phyloP scores from a whole-genome alignment of 148 eudicot species.

The Beta vulgaris region DNA sequence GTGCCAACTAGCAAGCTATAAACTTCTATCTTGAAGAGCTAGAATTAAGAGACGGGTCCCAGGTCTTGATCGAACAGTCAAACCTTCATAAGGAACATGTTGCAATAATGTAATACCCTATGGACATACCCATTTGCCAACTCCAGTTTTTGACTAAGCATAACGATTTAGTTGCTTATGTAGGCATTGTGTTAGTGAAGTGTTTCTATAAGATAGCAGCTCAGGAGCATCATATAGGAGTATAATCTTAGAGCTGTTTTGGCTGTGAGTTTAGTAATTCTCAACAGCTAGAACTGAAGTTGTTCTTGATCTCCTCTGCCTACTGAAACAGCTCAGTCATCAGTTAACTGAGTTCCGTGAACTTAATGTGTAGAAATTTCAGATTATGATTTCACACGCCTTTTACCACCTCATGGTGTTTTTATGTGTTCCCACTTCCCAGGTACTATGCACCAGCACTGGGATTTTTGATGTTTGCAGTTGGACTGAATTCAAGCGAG shows the following conservation, averaged over 20 bases:
- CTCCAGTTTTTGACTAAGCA: neutral
- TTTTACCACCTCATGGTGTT: conserved; percentile 11
- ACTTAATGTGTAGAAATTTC: neutral
- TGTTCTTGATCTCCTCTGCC: no score
- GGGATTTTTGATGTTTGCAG: conserved; percentile 93
- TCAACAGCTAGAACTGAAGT: no score
- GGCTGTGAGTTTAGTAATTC: neutral
- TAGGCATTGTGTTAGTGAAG: neutral
- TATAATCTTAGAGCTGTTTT: neutral
- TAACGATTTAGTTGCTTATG: neutral
- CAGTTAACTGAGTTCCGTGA: neutral
- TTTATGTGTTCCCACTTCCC: conserved; percentile 20
- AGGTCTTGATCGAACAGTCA: neutral
- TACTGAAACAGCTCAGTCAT: neutral
- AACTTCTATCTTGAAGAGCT: neutral
- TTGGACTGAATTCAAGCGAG: conserved; percentile 88
- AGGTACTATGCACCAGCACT: conserved; percentile 96
- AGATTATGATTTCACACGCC: neutral
- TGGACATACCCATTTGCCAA: neutral
- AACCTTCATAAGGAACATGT: neutral
- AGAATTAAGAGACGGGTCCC: neutral
- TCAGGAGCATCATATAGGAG: neutral
- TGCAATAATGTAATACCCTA: neutral
- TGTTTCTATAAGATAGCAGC: neutral
- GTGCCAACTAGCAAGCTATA: no score